Conservation (phyloP, 2,329 filamentous ascomycete species). For the Pezicula carpinea region DNA sequence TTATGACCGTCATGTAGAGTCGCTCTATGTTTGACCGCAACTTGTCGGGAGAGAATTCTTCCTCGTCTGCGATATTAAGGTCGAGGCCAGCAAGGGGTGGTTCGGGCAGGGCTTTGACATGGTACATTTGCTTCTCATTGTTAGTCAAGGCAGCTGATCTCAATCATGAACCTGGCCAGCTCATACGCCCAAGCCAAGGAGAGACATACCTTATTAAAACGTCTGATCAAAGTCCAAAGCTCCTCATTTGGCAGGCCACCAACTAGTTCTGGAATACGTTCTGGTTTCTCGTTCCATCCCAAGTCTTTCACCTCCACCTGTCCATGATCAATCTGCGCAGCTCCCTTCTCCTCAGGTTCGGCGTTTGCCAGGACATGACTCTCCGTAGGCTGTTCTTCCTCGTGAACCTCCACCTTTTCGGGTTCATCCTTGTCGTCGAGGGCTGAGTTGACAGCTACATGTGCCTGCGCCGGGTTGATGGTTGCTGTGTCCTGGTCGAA, state of each 20-base stretch:
- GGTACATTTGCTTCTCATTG: conserved; percentile 44
- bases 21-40: conserved; percentile 72
- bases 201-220: conserved; percentile 56
- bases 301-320: conserved; percentile 47
- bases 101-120: conserved; percentile 60
- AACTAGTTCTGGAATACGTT: conserved; percentile 51
- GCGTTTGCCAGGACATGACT: conserved; percentile 37
- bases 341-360: conserved; percentile 35
- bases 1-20: conserved; percentile 73
- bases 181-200: too few species aligned
- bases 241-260: conserved; percentile 60
- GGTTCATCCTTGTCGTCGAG: neutral
- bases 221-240: conserved; percentile 56
- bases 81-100: conserved; percentile 65
- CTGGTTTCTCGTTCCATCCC: conserved; percentile 50
- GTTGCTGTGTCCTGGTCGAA: too few species aligned
- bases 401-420: conserved; percentile 1
- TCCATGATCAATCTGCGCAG: conserved; percentile 34
- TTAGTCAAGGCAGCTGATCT: conserved; percentile 7
- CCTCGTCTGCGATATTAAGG: conserved; percentile 75
- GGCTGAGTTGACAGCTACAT: neutral
- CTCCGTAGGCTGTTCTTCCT: conserved; percentile 29
- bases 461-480: neutral
- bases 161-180: too few species aligned
- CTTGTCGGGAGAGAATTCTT: conserved; percentile 83